Percentiles rank a stretch among this genome's conserved stretches.
Evolutionary conservation across 495 filamentous ascomycete species (phyloP).

Genomic region (Daldinia grandis): DNA sequence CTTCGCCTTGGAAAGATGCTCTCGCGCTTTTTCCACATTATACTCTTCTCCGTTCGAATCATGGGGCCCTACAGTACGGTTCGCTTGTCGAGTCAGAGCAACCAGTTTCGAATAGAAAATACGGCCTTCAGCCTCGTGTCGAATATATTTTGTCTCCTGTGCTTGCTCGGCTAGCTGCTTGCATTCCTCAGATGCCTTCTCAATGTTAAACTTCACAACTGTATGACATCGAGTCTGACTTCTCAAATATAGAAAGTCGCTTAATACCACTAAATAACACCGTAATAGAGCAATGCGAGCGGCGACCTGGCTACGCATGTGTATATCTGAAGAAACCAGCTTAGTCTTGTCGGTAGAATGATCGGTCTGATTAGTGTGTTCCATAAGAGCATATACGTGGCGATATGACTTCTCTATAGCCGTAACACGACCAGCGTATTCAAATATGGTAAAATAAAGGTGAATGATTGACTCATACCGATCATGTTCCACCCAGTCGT

Average conservation of each 20-base stretch:
- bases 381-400: not conserved
- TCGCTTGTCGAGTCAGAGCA: slow-evolving; percentile 9
- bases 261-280: slow-evolving; percentile 60
- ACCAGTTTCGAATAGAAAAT: slow-evolving; percentile 26
- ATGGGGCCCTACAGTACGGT: not conserved
- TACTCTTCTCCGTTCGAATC: not conserved
- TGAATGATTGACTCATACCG: slow-evolving; percentile 33
- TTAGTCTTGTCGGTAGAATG: not conserved
- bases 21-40: not conserved
- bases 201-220: slow-evolving; percentile 43
- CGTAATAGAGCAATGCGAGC: slow-evolving; percentile 52
- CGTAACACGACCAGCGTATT: slow-evolving; percentile 49
- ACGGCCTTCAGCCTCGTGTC: slow-evolving; percentile 40
- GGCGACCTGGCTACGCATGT: not conserved
- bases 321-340: not conserved
- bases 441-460: slow-evolving; percentile 50
- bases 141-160: slow-evolving; percentile 5
- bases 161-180: slow-evolving; percentile 32
- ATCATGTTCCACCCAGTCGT: slow-evolving; percentile 4
- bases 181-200: slow-evolving; percentile 37
- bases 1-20: slow-evolving; percentile 8
- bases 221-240: not conserved
- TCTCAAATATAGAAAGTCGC: slow-evolving; percentile 55
- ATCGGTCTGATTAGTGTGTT: not conserved
- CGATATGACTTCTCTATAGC: not conserved